Evolutionary conservation across 192 early-diverging fungal genomes (phyloP).

Genomic region (Paraglomus occultum): DNA sequence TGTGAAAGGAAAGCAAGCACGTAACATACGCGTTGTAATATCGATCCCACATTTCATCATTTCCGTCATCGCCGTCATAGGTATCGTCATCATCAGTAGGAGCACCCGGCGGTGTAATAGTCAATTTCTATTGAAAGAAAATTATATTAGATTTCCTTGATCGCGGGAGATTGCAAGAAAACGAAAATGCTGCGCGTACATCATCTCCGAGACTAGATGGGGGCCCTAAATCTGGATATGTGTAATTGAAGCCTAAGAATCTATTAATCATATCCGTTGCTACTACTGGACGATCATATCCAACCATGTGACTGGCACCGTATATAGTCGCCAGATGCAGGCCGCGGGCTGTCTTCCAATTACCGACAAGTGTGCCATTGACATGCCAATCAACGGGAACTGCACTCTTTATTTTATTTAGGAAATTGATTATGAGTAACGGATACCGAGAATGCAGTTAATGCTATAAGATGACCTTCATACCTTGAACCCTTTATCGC

Average conservation of each 20-base stretch:
- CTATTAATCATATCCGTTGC: conserved; percentile 85
- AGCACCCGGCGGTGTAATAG: too few relatives aligned
- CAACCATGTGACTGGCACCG: conserved; percentile 86
- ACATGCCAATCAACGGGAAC: conserved; percentile 49
- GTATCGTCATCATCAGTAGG: conserved; percentile 15
- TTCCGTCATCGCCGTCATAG: neutral
- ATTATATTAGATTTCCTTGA: conserved; percentile 2
- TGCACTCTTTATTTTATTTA: conserved; percentile 33
- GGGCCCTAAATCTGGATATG: conserved; percentile 3
- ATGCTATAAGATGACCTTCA: neutral
- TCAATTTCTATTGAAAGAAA: neutral
- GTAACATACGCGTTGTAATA: conserved; percentile 32
- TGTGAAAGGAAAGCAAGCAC: neutral
- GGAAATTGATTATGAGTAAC: neutral
- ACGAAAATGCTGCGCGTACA: neutral
- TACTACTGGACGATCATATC: conserved; percentile 81
- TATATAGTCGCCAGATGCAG: conserved; percentile 82
- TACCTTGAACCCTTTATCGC: conserved; percentile 57
- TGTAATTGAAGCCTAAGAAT: conserved; percentile 61
- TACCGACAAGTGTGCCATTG: conserved; percentile 41
- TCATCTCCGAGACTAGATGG: conserved; percentile 31
- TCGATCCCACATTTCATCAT: conserved; percentile 32
- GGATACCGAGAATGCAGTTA: neutral
- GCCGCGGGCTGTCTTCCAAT: conserved; percentile 47
- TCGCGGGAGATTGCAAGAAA: conserved; percentile 14